These are phyloP conservation scores for Alternaria sp. DNA, from an alignment of 2,329 filamentous ascomycete genomes.

Conservation along the genomic window DNA sequence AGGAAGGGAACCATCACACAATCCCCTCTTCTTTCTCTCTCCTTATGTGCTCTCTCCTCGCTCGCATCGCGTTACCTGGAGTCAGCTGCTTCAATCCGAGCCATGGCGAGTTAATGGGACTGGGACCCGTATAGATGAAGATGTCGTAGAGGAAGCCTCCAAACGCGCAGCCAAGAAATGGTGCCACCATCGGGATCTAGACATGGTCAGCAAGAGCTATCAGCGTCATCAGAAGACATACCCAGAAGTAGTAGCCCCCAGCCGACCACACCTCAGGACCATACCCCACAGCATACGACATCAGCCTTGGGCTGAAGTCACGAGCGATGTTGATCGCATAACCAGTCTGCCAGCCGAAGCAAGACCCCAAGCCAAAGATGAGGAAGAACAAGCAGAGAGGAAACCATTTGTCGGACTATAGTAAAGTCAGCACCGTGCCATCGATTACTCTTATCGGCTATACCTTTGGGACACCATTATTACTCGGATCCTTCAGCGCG, in stretches of 20 bases:
- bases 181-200: constrained; percentile 74
- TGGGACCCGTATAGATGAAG: constrained; percentile 70
- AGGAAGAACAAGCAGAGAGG: constrained; percentile 71
- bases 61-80: constrained; percentile 28
- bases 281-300: constrained; percentile 72
- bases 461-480: constrained; percentile 47
- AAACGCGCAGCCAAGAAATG: constrained; percentile 63
- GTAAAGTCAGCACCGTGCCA: neutral
- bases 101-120: constrained; percentile 71
- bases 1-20: too few relatives aligned
- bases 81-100: constrained; percentile 65
- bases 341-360: constrained; percentile 78
- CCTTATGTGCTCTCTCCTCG: constrained; percentile 25
- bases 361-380: constrained; percentile 74
- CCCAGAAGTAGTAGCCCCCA: constrained; percentile 76
- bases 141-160: constrained; percentile 42
- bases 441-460: neutral
- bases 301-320: constrained; percentile 73
- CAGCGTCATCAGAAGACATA: constrained; percentile 38
- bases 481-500: constrained; percentile 65
- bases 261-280: constrained; percentile 70
- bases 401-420: constrained; percentile 44
- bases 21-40: constrained; percentile 40
- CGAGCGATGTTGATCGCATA: constrained; percentile 77
- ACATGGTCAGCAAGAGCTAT: neutral